Base-by-base conservation (phyloP, 768 basidiomycete species). In the Boletus patriciae region DNA sequence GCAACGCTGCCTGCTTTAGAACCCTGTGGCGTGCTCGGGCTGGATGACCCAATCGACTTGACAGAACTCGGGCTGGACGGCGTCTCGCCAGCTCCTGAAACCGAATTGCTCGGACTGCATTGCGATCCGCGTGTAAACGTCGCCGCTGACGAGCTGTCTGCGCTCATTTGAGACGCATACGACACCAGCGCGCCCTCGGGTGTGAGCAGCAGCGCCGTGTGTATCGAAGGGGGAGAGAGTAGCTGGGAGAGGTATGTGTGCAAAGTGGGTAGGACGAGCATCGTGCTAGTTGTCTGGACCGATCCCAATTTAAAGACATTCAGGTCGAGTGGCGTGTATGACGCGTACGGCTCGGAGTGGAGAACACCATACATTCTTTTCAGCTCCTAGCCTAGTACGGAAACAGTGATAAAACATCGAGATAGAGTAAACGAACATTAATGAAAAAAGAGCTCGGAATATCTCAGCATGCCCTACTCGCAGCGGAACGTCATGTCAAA, bases 151-250 rank as follows among this genome's bases (percentile, higher is more conserved):
- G 54, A 47, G 25, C 42, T 27, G 34, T 60, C 53, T 43, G 59
- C 12, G 65, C n/a, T 79, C 77, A 27, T 80, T 75, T 42, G 70
- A 15, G 81, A 79, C 6, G 85, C 85, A 63, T 78, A 84, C 2
- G 86, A 87, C 21, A 92, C 79, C 27, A 92, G 75, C 60, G 90
- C 84, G 15, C 90, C 90, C n/a, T 85, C 74, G 6, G 87, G 83
- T 15, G 87, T 90, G 55, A 90, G 74, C 31, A 92, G 76, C 41
- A 85, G 78, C 3, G 84, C 88, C 0, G 88, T 90, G 66, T 92
- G 90, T 55, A 91, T 70, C 31, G 76, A 70, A 0, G 85, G 83
- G 8, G 81, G 78, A 3, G 79, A 74, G 34, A 92, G 76, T 6
- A 87, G 72, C 66, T 87, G 84, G 27, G 81, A 74, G 27, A 92